Evolutionary conservation across 225 moss, liverwort and hornwort species (phyloP).

Genomic region (Asterella californica): DNA sequence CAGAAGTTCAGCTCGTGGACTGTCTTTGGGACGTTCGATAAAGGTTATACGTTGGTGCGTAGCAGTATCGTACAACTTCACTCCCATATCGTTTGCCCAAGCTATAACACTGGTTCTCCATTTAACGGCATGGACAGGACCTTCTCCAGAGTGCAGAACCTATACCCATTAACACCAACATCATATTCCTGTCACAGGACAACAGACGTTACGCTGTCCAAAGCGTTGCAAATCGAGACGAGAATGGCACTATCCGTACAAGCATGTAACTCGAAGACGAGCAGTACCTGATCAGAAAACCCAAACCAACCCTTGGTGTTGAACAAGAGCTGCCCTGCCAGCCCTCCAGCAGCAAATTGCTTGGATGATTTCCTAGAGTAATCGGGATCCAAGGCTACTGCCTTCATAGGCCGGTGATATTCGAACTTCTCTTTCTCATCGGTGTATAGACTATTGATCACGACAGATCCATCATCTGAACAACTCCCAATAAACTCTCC

Average conservation of each 20-base stretch:
- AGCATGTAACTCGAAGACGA: background rate
- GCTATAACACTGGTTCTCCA: slow-evolving; percentile 98
- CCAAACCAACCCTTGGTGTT: slow-evolving; percentile 92
- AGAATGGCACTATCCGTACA: background rate
- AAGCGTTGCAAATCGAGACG: background rate
- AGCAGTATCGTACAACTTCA: slow-evolving; percentile 92
- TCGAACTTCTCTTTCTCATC: slow-evolving; percentile 90
- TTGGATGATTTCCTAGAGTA: slow-evolving; percentile 66
- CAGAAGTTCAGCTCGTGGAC: slow-evolving; percentile 71
- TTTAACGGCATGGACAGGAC: slow-evolving; percentile 83
- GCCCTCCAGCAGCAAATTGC: slow-evolving; percentile 86
- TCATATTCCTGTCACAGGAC: background rate
- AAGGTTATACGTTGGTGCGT: slow-evolving; percentile 86
- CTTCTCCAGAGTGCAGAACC: slow-evolving; percentile 95
- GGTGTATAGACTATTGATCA: slow-evolving; percentile 85
- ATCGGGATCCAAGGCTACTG: slow-evolving; percentile 91
- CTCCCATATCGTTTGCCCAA: slow-evolving; percentile 94
- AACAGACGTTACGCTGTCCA: background rate
- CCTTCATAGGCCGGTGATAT: slow-evolving; percentile 87
- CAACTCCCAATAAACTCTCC: slow-evolving; percentile 96
- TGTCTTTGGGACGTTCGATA: slow-evolving; percentile 61
- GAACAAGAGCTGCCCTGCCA: slow-evolving; percentile 92
- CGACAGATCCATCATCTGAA: slow-evolving; percentile 93
- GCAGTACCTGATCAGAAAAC: slow-evolving; percentile 64
- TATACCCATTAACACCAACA: slow-evolving; percentile 35